phyloP scores from a whole-genome alignment of 768 basidiomycete species.

The Boletus patriciae region DNA sequence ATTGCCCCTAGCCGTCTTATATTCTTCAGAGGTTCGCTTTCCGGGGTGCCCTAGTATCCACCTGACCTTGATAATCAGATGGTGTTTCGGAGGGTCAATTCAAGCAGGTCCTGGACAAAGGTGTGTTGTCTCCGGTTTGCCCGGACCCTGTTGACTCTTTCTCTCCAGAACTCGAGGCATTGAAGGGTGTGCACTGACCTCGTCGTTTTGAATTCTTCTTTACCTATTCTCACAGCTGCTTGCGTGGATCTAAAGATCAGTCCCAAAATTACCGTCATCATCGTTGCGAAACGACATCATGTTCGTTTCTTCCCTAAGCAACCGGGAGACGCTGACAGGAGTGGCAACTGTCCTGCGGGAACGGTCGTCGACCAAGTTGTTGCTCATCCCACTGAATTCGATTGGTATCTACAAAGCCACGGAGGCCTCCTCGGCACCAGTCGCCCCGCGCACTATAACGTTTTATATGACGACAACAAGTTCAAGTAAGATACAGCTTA shows the following conservation, averaged over 20 bases:
- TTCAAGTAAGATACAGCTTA: slow-evolving; percentile 47
- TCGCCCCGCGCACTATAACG: slow-evolving; percentile 58
- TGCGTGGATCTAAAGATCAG: slow-evolving; percentile 57
- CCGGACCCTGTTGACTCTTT: not conserved
- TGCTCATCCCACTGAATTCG: slow-evolving; percentile 69
- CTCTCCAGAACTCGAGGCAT: slow-evolving; percentile 52
- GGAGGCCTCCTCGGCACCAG: slow-evolving; percentile 78
- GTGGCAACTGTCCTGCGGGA: slow-evolving; percentile 74
- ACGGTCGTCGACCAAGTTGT: slow-evolving; percentile 75
- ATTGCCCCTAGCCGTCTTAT: slow-evolving; percentile 65
- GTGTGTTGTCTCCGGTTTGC: slow-evolving; percentile 35
- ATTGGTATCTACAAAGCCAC: slow-evolving; percentile 79
- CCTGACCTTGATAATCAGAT: slow-evolving; percentile 32
- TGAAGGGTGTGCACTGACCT: slow-evolving; percentile 48
- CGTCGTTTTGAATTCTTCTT: not conserved
- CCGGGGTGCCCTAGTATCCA: not conserved
- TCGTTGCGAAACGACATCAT: slow-evolving; percentile 66
- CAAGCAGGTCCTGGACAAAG: slow-evolving; percentile 48
- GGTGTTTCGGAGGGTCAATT: slow-evolving; percentile 62
- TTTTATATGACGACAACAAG: slow-evolving; percentile 49
- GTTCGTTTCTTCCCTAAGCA: slow-evolving; percentile 54
- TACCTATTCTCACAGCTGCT: slow-evolving; percentile 47
- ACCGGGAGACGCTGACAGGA: slow-evolving; percentile 52
- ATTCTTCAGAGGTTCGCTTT: slow-evolving; percentile 65
- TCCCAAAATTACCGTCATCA: slow-evolving; percentile 69